Conservation (phyloP, 371 early-diverging fungal genomes). For the Mortierella sp. region DNA sequence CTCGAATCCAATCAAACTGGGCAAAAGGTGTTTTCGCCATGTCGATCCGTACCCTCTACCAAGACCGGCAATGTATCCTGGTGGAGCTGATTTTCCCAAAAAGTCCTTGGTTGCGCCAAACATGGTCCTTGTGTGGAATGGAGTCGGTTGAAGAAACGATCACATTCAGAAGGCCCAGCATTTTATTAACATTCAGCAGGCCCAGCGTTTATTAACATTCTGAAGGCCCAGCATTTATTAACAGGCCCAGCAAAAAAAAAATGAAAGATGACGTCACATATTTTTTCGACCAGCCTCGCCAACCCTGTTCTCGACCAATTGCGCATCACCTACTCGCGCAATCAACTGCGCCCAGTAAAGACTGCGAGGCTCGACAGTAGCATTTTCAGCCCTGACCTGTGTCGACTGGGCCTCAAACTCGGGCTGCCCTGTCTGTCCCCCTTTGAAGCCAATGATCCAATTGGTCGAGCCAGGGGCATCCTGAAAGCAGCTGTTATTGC, state of each 20-base stretch:
- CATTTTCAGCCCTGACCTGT: conserved; percentile 6
- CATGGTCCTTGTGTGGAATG: conserved; percentile 62
- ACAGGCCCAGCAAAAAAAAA: too few species aligned
- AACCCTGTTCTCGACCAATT: conserved; percentile 17
- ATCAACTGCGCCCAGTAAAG: conserved; percentile 28
- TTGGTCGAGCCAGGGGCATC: conserved; percentile 33
- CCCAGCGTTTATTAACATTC: neutral
- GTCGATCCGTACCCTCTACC: conserved; percentile 81
- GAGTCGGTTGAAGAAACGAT: conserved; percentile 2
- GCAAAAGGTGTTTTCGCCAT: too few species aligned
- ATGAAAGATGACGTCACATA: conserved; percentile 9
- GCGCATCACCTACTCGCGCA: conserved; percentile 8
- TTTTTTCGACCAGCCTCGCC: neutral
- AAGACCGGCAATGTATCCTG: conserved; percentile 96
- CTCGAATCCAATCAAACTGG: neutral
- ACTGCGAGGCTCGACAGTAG: conserved; percentile 28
- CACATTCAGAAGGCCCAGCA: neutral
- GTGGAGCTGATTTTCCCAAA: conserved; percentile 88
- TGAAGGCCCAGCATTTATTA: neutral
- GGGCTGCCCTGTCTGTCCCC: conserved; percentile 19
- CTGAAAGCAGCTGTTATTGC: conserved; percentile 26
- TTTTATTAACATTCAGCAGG: neutral
- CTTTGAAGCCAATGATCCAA: conserved; percentile 37
- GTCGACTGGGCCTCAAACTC: conserved; percentile 21
- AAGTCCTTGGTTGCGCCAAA: conserved; percentile 86